Base-by-base conservation (phyloP, 2,329 filamentous ascomycete genomes). In the Cladosporium oxysporum region DNA sequence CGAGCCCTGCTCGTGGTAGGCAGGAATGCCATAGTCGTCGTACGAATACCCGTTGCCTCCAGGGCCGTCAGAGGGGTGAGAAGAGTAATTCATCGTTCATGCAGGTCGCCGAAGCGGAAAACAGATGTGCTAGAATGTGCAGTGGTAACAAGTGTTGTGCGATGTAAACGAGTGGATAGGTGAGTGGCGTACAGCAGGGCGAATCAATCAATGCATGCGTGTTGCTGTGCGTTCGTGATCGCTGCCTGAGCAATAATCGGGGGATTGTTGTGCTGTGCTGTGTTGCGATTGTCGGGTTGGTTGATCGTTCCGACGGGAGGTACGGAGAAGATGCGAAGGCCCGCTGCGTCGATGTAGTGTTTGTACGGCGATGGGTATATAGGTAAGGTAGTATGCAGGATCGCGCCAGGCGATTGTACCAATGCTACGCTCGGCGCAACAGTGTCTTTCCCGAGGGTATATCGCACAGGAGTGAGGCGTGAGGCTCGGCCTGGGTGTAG, bases 151-250 rank as follows among this genome's bases (percentile, higher is more conserved):
- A 29, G 23, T 23, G 29, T 44, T 44, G 50, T 41, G 49, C 50
- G 33, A 55, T 23, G 60, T 44, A 62, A 63, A 63, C 35, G 49
- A 55, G 33, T 63, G 49, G 31, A 63, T 63, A 28, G 31, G 49
- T 55, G 49, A 53, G 49, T 55, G 49, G 23, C 6, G 49, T 53
- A 63, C 50, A 33, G 33, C 60, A 63, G 60, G 47, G 31, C 44
- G 29, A 11, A 26, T 55, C 60, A 63, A 63, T 63, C 60, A 63
- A 63, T 63, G 60, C 60, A 63, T 63, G 60, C 60, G 60, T 55
- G 49, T 29, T 44, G 28, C 29, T 63, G 49, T 53, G 60, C 35
- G 21, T 55, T 44, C 50, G 60, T 44, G 33, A 55, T 63, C 33
- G 60, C 60, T 63, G 7, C 60, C 49, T 26, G 60, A 63, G 60